These are phyloP conservation scores for Pseudodiploospora longispora DNA, from an alignment of 2,329 filamentous ascomycete genomes.

Conservation along the genomic window DNA sequence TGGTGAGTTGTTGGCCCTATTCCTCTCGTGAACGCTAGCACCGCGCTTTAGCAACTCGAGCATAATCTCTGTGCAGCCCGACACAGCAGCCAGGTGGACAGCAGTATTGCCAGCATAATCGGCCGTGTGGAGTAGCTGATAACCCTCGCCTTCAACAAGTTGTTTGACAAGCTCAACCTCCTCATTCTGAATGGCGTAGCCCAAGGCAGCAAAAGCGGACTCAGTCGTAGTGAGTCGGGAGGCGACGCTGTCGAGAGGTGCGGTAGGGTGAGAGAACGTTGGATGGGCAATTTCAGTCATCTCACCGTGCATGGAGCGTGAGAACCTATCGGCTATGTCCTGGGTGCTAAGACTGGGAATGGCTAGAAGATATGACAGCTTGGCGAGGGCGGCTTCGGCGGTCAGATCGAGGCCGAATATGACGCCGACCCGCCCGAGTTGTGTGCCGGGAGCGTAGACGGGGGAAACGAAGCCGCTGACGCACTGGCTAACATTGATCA, in stretches of 20 bases:
- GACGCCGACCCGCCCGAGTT: slow-evolving; percentile 73
- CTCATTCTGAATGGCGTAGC: slow-evolving; percentile 70
- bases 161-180: slow-evolving; percentile 58
- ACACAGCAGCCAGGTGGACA: slow-evolving; percentile 49
- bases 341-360: slow-evolving; percentile 52
- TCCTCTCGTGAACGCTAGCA: slow-evolving; percentile 59
- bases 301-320: slow-evolving; percentile 70
- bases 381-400: slow-evolving; percentile 82
- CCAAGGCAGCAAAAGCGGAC: slow-evolving; percentile 67
- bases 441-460: slow-evolving; percentile 69
- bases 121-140: slow-evolving; percentile 60
- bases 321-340: slow-evolving; percentile 65
- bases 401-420: slow-evolving; percentile 87
- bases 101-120: slow-evolving; percentile 79
- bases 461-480: slow-evolving; percentile 67
- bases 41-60: slow-evolving; percentile 51
- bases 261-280: slow-evolving; percentile 67
- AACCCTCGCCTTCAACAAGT: slow-evolving; percentile 58
- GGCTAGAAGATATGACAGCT: slow-evolving; percentile 78
- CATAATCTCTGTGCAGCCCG: slow-evolving; percentile 46
- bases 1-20: slow-evolving; percentile 57
- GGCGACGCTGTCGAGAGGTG: slow-evolving; percentile 35
- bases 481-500: slow-evolving; percentile 91
- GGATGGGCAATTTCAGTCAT: slow-evolving; percentile 68
- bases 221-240: slow-evolving; percentile 39